These are phyloP conservation scores for Hibiscus syriacus DNA, from an alignment of 345 rosid species.

Conservation along the genomic window DNA sequence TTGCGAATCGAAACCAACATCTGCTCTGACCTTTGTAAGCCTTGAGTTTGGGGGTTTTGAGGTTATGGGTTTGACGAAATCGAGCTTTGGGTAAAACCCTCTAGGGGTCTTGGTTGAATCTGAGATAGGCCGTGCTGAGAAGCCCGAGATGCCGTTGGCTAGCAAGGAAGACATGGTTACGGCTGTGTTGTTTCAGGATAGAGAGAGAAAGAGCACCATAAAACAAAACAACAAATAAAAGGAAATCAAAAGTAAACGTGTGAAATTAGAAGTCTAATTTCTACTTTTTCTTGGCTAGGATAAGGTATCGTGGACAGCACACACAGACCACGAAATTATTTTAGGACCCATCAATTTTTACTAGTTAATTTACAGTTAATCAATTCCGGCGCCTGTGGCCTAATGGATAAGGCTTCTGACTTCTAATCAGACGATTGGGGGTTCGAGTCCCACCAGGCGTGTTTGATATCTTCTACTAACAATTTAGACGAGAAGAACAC, in stretches of 20 bases:
- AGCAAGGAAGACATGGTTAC: too few relatives aligned
- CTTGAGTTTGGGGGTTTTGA: conserved; percentile 15
- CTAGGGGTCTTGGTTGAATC: conserved; percentile 23
- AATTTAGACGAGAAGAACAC: too few relatives aligned
- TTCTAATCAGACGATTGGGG: neutral
- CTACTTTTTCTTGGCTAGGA: neutral
- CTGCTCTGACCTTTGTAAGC: conserved; percentile 32
- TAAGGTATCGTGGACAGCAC: conserved; percentile 11
- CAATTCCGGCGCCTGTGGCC: neutral
- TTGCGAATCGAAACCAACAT: conserved; percentile 32
- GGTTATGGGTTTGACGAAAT: too few relatives aligned
- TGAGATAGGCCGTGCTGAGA: conserved; percentile 25
- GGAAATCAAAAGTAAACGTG: neutral
- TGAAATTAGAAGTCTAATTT: neutral
- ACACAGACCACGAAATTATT: neutral
- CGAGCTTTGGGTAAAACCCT: conserved; percentile 26
- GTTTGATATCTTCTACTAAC: too few relatives aligned
- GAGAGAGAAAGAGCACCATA: neutral
- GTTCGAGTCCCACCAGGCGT: neutral
- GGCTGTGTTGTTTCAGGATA: conserved; percentile 1
- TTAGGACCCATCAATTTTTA: neutral
- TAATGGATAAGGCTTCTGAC: neutral
- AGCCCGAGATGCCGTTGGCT: conserved; percentile 33
- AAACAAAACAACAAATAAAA: neutral
- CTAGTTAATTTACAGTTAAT: too few relatives aligned